Evolutionary conservation across 83 land plant species (phyloP).

Genomic region (Diphasiastrum complanatum): DNA sequence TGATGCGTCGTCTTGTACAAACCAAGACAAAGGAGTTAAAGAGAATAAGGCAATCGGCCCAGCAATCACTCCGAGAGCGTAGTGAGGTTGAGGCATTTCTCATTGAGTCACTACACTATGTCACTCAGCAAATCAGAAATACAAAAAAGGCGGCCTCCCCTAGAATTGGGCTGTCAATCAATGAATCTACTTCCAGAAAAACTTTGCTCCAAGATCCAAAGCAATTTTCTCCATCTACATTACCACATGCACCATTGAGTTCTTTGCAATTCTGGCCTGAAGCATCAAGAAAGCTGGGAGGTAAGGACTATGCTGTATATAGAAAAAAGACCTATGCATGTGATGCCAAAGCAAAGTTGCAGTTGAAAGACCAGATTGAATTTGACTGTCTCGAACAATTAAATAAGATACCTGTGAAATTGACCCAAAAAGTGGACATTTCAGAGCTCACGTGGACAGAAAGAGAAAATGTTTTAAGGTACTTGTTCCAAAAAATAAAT

Average conservation of each 20-base stretch:
- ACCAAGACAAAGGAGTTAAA: constrained; percentile 30
- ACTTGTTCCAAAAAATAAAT: constrained; percentile 34
- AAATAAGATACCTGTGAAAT: constrained; percentile 9
- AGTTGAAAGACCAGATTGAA: constrained; percentile 4
- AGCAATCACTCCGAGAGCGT: constrained; percentile 27
- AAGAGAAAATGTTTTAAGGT: constrained; percentile 30
- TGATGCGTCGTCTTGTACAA: constrained; percentile 22
- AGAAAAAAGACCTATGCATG: not conserved
- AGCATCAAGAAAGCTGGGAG: too few relatives aligned
- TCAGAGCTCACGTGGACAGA: constrained; percentile 29
- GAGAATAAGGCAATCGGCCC: constrained; percentile 33
- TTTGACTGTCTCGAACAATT: constrained; percentile 10
- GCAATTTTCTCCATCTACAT: too few relatives aligned
- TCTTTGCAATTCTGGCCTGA: too few relatives aligned
- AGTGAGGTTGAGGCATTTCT: constrained; percentile 35
- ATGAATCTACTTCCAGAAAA: too few relatives aligned
- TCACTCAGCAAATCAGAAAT: constrained; percentile 14
- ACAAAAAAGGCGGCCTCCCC: constrained; percentile 13
- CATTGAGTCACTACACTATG: constrained; percentile 29
- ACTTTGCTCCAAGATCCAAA: too few relatives aligned
- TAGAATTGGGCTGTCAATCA: too few relatives aligned
- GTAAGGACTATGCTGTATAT: too few relatives aligned
- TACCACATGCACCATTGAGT: too few relatives aligned
- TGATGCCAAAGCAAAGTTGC: not conserved
- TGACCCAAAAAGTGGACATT: constrained; percentile 28